These are phyloP conservation scores for Rhizopogon vulgaris DNA, from an alignment of 768 basidiomycete genomes.

Conservation along the genomic window DNA sequence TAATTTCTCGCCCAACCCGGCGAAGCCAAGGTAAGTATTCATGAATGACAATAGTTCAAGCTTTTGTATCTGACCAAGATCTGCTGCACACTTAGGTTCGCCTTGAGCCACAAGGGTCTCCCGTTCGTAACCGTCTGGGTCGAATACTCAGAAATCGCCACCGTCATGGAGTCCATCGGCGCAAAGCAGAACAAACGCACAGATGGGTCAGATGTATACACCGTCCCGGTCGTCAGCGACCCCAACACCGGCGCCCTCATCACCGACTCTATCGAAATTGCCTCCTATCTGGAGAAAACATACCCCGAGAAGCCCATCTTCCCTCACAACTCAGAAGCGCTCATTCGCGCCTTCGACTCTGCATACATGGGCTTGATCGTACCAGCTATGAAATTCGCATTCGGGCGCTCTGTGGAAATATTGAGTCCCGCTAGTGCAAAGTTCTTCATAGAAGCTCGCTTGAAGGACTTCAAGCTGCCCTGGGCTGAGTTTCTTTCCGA, in stretches of 20 bases:
- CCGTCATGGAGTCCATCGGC: slow-evolving; percentile 20
- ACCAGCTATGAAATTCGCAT: slow-evolving; percentile 7
- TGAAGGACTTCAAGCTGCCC: slow-evolving; percentile 23
- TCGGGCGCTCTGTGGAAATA: slow-evolving; percentile 18
- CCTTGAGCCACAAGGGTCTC: slow-evolving; percentile 26
- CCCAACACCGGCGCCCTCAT: slow-evolving; percentile 21
- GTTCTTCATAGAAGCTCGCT: slow-evolving; percentile 33
- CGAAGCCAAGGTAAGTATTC: slow-evolving; percentile 28
- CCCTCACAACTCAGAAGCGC: slow-evolving; percentile 14
- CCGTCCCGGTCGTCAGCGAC: slow-evolving; percentile 29
- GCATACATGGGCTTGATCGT: not conserved
- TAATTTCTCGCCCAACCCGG: slow-evolving; percentile 32
- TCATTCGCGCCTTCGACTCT: slow-evolving; percentile 18
- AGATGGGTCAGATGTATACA: slow-evolving; percentile 20
- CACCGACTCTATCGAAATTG: slow-evolving; percentile 27
- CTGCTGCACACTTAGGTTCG: slow-evolving; percentile 16
- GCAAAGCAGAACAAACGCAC: slow-evolving; percentile 11
- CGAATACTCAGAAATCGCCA: slow-evolving; percentile 28
- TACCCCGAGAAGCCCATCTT: slow-evolving; percentile 28
- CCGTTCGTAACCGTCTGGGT: slow-evolving; percentile 29
- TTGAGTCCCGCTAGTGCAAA: slow-evolving; percentile 29
- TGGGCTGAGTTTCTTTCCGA: slow-evolving; percentile 35
- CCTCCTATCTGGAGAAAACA: slow-evolving; percentile 29
- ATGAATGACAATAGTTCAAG: not conserved
- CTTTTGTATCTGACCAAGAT: not conserved